Percentiles rank a stretch among this genome's conserved stretches.
These are phyloP conservation scores for Lomentospora prolificans DNA, from an alignment of 2,329 filamentous ascomycete species.

Conservation along the genomic window DNA sequence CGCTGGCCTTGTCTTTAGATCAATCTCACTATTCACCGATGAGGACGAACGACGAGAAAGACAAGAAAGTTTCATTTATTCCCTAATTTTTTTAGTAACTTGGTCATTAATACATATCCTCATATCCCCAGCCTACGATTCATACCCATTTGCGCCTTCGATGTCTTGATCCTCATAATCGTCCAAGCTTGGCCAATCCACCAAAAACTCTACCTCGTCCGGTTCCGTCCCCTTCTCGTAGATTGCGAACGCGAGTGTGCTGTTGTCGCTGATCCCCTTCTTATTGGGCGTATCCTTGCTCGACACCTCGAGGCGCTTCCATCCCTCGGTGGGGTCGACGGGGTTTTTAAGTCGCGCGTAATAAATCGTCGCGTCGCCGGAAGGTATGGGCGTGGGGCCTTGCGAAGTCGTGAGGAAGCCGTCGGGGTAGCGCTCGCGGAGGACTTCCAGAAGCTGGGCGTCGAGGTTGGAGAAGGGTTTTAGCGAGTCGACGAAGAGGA, in stretches of 20 bases:
- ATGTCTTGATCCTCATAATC: slow-evolving; percentile 21
- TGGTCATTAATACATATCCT: neutral
- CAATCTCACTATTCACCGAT: too few relatives aligned
- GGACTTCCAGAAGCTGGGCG: slow-evolving; percentile 44
- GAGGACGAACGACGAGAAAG: too few relatives aligned
- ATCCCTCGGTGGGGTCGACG: slow-evolving; percentile 36
- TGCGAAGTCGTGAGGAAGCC: slow-evolving; percentile 33
- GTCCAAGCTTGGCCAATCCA: slow-evolving; percentile 36
- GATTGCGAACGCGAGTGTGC: slow-evolving; percentile 36
- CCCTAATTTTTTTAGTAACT: neutral
- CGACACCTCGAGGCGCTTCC: slow-evolving; percentile 33
- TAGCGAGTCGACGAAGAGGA: slow-evolving; percentile 53
- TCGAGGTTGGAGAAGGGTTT: slow-evolving; percentile 48
- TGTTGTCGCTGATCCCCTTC: slow-evolving; percentile 36
- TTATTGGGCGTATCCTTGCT: slow-evolving; percentile 28
- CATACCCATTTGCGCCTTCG: slow-evolving; percentile 4
- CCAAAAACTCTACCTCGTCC: slow-evolving; percentile 31
- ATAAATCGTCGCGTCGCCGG: slow-evolving; percentile 23
- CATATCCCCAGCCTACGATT: neutral
- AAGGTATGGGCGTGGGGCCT: slow-evolving; percentile 27
- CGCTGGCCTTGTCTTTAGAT: too few relatives aligned
- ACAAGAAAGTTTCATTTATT: too few relatives aligned
- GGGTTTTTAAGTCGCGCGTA: slow-evolving; percentile 36
- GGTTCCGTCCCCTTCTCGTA: slow-evolving; percentile 29
- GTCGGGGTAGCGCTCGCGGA: slow-evolving; percentile 46